Conservation (phyloP, 2,329 filamentous ascomycete species). For the Clonostachys chloroleuca region DNA sequence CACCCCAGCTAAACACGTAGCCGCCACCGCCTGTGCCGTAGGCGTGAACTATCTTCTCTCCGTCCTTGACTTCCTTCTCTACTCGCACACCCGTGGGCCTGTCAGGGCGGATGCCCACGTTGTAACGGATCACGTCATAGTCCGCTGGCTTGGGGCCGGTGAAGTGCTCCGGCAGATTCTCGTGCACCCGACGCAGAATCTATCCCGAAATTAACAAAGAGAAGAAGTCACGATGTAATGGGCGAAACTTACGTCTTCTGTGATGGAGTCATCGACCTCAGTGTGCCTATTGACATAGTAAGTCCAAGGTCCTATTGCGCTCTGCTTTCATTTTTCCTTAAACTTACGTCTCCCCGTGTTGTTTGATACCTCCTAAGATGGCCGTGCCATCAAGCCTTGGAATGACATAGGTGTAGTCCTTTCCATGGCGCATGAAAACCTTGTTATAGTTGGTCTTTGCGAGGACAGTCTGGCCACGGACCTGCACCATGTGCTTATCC, state of each 20-base stretch:
- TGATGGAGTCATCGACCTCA: slow-evolving; percentile 2
- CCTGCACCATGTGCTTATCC: slow-evolving; percentile 1
- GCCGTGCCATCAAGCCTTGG: slow-evolving; percentile 8
- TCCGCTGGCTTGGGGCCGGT: neutral
- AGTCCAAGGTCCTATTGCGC: no score
- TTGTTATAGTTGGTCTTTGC: slow-evolving; percentile 5
- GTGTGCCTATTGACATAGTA: neutral
- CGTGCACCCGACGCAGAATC: slow-evolving; percentile 5
- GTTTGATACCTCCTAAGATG: slow-evolving; percentile 8
- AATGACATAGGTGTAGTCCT: slow-evolving; percentile 9
- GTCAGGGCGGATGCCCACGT: neutral
- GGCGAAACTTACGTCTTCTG: neutral
- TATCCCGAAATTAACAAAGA: neutral
- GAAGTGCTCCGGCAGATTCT: slow-evolving; percentile 4
- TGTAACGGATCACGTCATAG: neutral
- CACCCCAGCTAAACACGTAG: slow-evolving; percentile 1
- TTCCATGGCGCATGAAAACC: slow-evolving; percentile 4
- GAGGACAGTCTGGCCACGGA: slow-evolving; percentile 7
- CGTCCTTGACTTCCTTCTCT: neutral
- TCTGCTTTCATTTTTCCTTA: no score
- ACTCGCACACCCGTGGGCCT: neutral
- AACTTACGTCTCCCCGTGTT: slow-evolving; percentile 1
- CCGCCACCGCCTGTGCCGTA: slow-evolving; percentile 1
- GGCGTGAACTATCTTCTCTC: slow-evolving; percentile 1
- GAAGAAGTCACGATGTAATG: neutral